phyloP scores from a whole-genome alignment of 75 land plant species.

The Isoetes taiwanensis region DNA sequence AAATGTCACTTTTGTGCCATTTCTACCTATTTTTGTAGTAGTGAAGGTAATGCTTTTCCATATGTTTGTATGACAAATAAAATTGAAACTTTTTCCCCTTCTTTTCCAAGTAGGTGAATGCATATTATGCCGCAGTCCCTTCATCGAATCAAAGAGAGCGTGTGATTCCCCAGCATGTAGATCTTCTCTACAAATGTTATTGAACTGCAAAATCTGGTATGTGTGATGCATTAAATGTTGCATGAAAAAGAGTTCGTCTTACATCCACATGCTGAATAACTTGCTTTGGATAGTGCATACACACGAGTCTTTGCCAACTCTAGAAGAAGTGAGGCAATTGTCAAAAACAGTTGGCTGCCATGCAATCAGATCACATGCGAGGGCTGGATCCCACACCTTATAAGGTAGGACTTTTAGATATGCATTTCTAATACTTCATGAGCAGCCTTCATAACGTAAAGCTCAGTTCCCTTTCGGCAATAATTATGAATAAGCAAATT shows the following conservation, averaged over 20 bases:
- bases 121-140: conserved; percentile 86
- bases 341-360: conserved; percentile 56
- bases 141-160: conserved; percentile 87
- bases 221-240: no score
- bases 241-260: no score
- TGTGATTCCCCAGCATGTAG: conserved; percentile 83
- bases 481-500: no score
- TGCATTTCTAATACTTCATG: neutral
- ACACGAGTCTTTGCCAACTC: conserved; percentile 49
- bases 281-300: neutral
- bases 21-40: no score
- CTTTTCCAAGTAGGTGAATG: conserved; percentile 75
- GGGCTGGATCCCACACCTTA: conserved; percentile 93
- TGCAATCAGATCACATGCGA: conserved; percentile 93
- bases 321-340: conserved; percentile 45
- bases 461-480: no score
- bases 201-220: conserved; percentile 75
- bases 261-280: no score
- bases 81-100: no score
- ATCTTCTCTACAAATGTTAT: conserved; percentile 81
- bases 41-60: neutral
- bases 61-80: neutral
- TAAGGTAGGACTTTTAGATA: conserved; percentile 38
- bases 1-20: no score
- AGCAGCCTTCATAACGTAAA: no score